These are phyloP conservation scores for Wickerhamiella slavikovae DNA, from an alignment of 805 yeast species.

Conservation along the genomic window DNA sequence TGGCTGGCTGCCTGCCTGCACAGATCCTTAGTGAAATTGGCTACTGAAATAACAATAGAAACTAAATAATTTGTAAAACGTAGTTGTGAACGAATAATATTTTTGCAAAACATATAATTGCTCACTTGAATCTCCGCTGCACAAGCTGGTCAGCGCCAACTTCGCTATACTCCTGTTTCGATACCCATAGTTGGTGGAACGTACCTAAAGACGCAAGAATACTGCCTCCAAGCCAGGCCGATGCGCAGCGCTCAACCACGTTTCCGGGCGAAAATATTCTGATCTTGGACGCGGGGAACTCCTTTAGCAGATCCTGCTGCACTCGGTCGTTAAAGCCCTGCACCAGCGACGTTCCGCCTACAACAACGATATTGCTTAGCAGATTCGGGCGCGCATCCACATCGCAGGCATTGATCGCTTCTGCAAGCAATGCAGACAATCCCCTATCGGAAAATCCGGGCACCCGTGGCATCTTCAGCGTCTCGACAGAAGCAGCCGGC, in stretches of 20 bases:
- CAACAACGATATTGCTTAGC: slow-evolving; percentile 73
- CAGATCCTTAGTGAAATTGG: no score
- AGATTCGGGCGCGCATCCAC: slow-evolving; percentile 78
- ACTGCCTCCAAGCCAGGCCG: slow-evolving; percentile 86
- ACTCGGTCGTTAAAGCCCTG: slow-evolving; percentile 69
- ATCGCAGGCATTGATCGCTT: slow-evolving; percentile 30
- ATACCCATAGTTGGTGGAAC: slow-evolving; percentile 93
- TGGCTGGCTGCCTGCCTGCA: no score
- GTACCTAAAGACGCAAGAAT: slow-evolving; percentile 77
- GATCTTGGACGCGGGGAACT: slow-evolving; percentile 70
- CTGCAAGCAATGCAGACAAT: slow-evolving; percentile 38
- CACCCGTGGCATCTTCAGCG: slow-evolving; percentile 1
- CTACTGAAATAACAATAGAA: no score
- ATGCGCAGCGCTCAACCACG: slow-evolving; percentile 51
- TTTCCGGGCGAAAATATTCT: slow-evolving; percentile 63
- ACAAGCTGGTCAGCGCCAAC: slow-evolving; percentile 68
- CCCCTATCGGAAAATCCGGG: slow-evolving; percentile 16
- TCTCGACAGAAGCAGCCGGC: slow-evolving; percentile 1
- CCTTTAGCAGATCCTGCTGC: slow-evolving; percentile 42
- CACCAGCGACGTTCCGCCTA: slow-evolving; percentile 64
- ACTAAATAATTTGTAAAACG: no score
- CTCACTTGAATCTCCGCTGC: slow-evolving; percentile 58
- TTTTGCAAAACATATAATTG: background rate
- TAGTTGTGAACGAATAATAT: no score
- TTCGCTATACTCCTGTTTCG: slow-evolving; percentile 69